phyloP scores from a whole-genome alignment of 495 filamentous ascomycete species.

The Saxispiralis lemnorum region DNA sequence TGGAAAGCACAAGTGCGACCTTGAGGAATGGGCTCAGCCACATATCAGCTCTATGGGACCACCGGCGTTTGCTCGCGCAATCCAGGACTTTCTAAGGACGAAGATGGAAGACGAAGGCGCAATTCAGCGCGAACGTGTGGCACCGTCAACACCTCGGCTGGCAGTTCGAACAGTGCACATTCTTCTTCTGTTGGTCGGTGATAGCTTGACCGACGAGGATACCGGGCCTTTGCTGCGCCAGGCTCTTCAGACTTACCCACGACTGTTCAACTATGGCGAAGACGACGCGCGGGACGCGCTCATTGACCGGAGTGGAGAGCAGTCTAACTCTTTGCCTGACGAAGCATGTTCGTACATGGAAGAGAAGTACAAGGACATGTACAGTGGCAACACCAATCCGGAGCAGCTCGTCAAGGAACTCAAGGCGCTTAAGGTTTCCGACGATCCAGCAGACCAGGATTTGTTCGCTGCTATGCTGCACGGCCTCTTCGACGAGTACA shows the following conservation, averaged over 20 bases:
- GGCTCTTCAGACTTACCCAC: slow-evolving; percentile 85
- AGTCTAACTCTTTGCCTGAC: slow-evolving; percentile 59
- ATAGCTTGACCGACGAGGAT: slow-evolving; percentile 33
- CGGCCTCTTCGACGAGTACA: slow-evolving; percentile 91
- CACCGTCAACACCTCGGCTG: slow-evolving; percentile 50
- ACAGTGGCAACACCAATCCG: slow-evolving; percentile 67
- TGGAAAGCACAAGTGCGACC: slow-evolving; percentile 57
- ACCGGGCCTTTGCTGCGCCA: slow-evolving; percentile 53
- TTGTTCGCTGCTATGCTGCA: slow-evolving; percentile 97
- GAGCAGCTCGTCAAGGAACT: slow-evolving; percentile 65
- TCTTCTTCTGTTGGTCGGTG: slow-evolving; percentile 61
- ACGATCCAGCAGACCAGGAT: slow-evolving; percentile 70
- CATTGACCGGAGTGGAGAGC: slow-evolving; percentile 31
- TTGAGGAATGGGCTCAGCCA: slow-evolving; percentile 63
- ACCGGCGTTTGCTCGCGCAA: slow-evolving; percentile 39
- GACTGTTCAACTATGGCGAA: slow-evolving; percentile 90
- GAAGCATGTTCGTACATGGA: slow-evolving; percentile 81
- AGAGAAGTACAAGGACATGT: slow-evolving; percentile 91
- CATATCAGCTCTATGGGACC: slow-evolving; percentile 36
- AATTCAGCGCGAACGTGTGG: slow-evolving; percentile 44
- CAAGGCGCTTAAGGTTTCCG: slow-evolving; percentile 66
- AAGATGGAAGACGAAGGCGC: slow-evolving; percentile 69
- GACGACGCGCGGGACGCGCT: slow-evolving; percentile 81
- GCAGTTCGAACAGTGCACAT: slow-evolving; percentile 69
- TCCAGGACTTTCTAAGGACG: slow-evolving; percentile 58